Evolutionary conservation across 768 basidiomycete genomes (phyloP), one percentile per base, ranked within the genome.

Genomic region (Russula dissimulans): DNA sequence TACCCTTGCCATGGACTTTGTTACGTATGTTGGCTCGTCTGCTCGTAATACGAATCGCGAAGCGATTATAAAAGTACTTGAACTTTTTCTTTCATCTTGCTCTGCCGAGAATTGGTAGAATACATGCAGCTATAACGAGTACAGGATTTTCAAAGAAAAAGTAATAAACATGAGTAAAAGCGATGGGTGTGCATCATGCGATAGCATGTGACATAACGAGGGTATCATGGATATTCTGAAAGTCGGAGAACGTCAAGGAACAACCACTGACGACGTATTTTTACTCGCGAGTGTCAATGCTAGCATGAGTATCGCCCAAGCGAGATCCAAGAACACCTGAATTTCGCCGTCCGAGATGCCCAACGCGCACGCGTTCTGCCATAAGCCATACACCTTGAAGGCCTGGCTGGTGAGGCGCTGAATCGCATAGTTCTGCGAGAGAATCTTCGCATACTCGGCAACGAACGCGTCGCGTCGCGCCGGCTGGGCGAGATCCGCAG

Each of bases 291-390:
- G 63, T 42, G 67, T 70, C 49, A 83, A 71, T 17, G 80, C 77
- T 3, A 53, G 65, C 61, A 81, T 62, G 36, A 80, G 71, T n/a
- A 73, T 67, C 53, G 75, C 79, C 80, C 81, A 82, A 9, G 78
- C 76, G 38, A 77, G 68, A 56, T 82, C 79, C 42, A 81, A 70
- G 18, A 75, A 71, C 34, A 72, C 73, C 75, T 79, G 82, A 15
- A 82, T 72, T 38, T 69, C 69, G 46, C 66, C 64, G 63, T 83
- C 81, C 64, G 73, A 74, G 62, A 83, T 76, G 41, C 81, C 81
- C 32, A 83, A 70, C 11, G 74, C 74, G 60, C 75, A 76, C 4
- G 69, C 76, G 65, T 81, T 81, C 43, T 75, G 73, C 81, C 81
- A 83, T 9, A 82, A 65, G 14, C 79, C 80, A 59, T 78, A 74